Percentiles rank a stretch among this genome's conserved stretches.
Evolutionary conservation across 73 alveolate species (phyloP).

Genomic region (Paramecium pentaurelia): DNA sequence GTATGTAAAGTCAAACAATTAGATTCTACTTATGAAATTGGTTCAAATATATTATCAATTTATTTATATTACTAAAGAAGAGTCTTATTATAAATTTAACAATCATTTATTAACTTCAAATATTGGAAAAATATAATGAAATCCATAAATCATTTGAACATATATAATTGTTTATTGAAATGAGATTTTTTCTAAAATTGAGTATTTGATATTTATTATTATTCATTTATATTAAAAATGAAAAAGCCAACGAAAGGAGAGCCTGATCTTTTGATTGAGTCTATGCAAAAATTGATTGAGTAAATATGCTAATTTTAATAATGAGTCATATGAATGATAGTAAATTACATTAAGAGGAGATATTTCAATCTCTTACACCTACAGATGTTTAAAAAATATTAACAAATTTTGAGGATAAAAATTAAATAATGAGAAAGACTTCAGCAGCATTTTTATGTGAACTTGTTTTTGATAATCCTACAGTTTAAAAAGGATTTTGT

Average conservation of each 20-base stretch:
- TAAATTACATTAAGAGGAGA: conserved; percentile 58
- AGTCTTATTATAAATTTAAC: no score
- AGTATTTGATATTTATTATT: background rate
- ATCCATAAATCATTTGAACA: no score
- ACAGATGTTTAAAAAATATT: conserved; percentile 47
- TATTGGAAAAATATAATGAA: no score
- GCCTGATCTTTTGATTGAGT: conserved; percentile 38
- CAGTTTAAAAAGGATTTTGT: conserved; percentile 52
- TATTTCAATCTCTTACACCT: conserved; percentile 50
- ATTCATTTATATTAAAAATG: background rate
- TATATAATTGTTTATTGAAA: background rate
- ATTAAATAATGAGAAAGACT: conserved; percentile 45
- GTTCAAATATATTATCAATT: no score
- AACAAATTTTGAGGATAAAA: conserved; percentile 50
- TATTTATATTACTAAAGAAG: no score
- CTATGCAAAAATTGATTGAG: conserved; percentile 44
- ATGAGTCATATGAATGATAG: conserved; percentile 59
- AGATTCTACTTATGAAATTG: no score
- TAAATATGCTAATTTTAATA: background rate
- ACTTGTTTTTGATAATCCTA: conserved; percentile 51
- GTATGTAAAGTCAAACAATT: no score
- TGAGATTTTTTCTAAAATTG: background rate
- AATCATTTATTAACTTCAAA: no score
- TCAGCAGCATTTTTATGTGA: conserved; percentile 56
- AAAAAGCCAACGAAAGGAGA: background rate